Evolutionary conservation across 1,284 basidiomycete genomes (phyloP).

Genomic region (Cryptococcus jaspeensis): DNA sequence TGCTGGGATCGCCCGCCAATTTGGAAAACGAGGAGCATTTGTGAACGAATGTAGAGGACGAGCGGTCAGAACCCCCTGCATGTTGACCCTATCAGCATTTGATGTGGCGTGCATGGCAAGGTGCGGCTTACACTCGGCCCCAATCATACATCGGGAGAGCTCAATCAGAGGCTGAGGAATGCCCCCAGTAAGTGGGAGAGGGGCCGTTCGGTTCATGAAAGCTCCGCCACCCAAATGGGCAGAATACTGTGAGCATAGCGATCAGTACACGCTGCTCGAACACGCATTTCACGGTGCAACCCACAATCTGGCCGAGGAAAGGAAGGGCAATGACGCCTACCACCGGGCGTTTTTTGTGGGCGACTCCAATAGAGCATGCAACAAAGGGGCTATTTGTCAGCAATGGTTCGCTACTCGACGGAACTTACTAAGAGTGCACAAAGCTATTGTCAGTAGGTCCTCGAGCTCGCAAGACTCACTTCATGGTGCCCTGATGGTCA

Average conservation of each 20-base stretch:
- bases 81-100: constrained; percentile 1
- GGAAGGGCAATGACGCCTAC: constrained; percentile 89
- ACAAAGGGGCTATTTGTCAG: constrained; percentile 37
- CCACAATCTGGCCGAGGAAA: constrained; percentile 74
- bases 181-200: constrained; percentile 71
- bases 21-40: constrained; percentile 70
- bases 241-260: constrained; percentile 60
- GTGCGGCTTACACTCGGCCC: constrained; percentile 64
- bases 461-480: constrained; percentile 26
- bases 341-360: constrained; percentile 72
- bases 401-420: no score
- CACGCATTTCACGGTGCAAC: constrained; percentile 17
- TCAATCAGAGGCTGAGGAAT: constrained; percentile 67
- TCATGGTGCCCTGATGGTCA: constrained; percentile 44
- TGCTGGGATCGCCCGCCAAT: constrained; percentile 69
- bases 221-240: constrained; percentile 76
- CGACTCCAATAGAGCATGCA: constrained; percentile 73
- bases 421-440: constrained; percentile 43
- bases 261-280: background rate
- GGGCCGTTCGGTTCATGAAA: constrained; percentile 62
- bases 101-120: background rate
- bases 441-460: constrained; percentile 31
- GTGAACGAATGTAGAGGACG: constrained; percentile 58
- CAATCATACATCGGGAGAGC: constrained; percentile 77
- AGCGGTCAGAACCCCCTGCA: constrained; percentile 77